Evolutionary conservation across 1,284 basidiomycete species (phyloP), one percentile per base, ranked within the genome.

Genomic region (Cutaneotrichosporon dermatis): DNA sequence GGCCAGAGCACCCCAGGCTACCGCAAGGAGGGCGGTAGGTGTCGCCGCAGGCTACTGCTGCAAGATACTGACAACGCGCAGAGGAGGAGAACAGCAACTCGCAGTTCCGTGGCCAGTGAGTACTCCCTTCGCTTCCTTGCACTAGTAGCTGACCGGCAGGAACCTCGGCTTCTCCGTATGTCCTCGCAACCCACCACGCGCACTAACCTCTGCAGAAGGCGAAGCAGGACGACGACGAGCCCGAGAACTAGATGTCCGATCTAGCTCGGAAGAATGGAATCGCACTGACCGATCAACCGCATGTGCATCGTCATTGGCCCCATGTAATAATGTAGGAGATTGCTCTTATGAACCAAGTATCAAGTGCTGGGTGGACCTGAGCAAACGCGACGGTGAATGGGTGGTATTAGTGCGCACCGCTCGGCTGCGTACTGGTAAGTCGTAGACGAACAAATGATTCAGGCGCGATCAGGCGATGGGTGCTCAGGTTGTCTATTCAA

Each of bases 1-100:
- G 71, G 71, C 16, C 63, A 65, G 45, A 68, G 66, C 55, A 72
- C 71, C 7, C 71, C 71, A 36, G 71, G 71, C 6, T 72, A 72
- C 62, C 67, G 71, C 56, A 67, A 64, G 48, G 68, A 69, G 49
- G 68, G 63, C n/a, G 71, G 25, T 25, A 25, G 25, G 25, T 25
- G 25, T 25, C 25, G 25, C 25, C 25, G 25, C 25, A 25, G 69
- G 15, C 42, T 25, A 25, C 25, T 25, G 25, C 25, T 25, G 25
- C 25, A 2, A 25, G 25, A 3, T 25, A 25, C 25, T 25, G 25
- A 25, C 25, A 25, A 2, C 3, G 25, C 25, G 25, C 25, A 25
- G 25, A 25, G 25, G 25, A 59, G 46, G 61, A 62, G 51, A 42
- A 52, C 46, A 8, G 11, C 8, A 59, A 35, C 51, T 35, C 34